Conservation (phyloP, 148 eudicot species). For the Heliosperma pusillum region DNA sequence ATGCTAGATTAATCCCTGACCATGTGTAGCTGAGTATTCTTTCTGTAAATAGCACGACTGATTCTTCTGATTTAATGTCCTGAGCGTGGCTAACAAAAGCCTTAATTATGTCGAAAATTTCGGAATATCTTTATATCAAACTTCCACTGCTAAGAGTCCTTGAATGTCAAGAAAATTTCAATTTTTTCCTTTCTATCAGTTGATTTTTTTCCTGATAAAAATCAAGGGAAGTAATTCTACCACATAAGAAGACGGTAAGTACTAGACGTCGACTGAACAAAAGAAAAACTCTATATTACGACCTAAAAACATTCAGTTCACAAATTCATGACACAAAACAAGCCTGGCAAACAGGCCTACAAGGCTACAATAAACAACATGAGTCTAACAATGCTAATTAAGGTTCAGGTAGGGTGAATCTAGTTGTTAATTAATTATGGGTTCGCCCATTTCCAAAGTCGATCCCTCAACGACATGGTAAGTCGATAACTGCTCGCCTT, state of each 20-base stretch:
- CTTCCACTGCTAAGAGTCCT: background rate
- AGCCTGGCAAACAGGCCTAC: background rate
- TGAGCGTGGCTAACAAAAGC: no score
- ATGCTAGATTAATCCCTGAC: constrained; percentile 18
- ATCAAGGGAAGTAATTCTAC: background rate
- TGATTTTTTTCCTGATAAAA: background rate
- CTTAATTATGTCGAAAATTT: no score
- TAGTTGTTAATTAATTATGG: background rate
- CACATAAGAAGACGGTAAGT: no score
- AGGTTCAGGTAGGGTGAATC: background rate
- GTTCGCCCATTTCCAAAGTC: constrained; percentile 10
- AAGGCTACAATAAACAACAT: no score
- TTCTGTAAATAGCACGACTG: background rate
- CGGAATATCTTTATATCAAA: no score
- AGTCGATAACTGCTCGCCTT: constrained; percentile 9
- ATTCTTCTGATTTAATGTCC: no score
- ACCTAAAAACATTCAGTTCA: no score
- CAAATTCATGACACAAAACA: no score
- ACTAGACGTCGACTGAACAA: background rate
- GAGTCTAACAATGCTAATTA: no score
- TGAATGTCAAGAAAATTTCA: background rate
- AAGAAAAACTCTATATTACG: no score
- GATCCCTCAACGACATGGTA: constrained; percentile 24
- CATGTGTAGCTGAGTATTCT: constrained; percentile 10
- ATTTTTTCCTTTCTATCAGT: background rate